Base-by-base conservation (phyloP, 163 green algal species). In the Coccomyxa subellipsoidea region DNA sequence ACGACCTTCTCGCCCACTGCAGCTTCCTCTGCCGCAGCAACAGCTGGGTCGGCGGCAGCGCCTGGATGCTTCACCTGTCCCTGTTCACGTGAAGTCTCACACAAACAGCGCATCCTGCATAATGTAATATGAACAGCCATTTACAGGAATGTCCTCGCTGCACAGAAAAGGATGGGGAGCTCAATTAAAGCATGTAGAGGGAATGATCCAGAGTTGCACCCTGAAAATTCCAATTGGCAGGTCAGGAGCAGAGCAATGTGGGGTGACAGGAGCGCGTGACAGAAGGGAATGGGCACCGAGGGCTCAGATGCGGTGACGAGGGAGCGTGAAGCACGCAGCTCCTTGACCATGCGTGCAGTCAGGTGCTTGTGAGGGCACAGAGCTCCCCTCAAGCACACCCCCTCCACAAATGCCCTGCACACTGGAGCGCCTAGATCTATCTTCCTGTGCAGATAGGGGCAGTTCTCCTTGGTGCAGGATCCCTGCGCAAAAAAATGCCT, bases 371-470 rank as follows among this genome's bases (percentile, higher is more conserved):
- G 82, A 0, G 80, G 81, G 88, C 92, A 95, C 27, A 54, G 38
- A 0, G 69, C 38, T 7, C 92, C 92, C 29, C 76, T 77, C n/a
- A 91, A 84, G 81, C 92, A 95, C 59, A 90, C 86, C 40, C 92
- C 92, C 1, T 59, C 47, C 70, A 93, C 83, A 85, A 94, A 95
- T 8, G 83, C 84, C 27, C 82, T 70, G 81, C 92, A 95, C 2
- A 88, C 38, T 18, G 88, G 89, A 0, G 91, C 88, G 9, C 75
- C 71, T 9, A 90, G 75, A 4, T 83, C 78, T 69, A 94, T 85
- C 34, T 90, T 90, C 6, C 92, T 84, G 66, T 95, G 92, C 29
- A 94, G 79, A 84, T 94, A 95, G 9, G 92, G 89, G 87, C 92
- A 95, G 40, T 84, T 72, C 2, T 73, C 77, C 77, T 88, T 89